Evolutionary conservation across 768 basidiomycete species (phyloP).

Genomic region (Asterophora parasitica): DNA sequence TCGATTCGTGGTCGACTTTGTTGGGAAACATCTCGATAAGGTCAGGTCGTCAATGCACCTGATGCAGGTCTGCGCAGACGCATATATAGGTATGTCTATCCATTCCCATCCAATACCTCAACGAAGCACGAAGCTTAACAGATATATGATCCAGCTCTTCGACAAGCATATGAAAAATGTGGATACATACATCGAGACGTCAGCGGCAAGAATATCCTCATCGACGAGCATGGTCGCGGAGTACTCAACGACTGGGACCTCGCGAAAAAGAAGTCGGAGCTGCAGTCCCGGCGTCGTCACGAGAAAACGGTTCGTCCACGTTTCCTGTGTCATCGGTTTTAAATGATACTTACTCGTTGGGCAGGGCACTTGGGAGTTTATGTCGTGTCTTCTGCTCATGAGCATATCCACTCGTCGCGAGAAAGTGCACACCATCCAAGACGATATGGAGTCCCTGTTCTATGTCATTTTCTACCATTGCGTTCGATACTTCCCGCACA

Average conservation of each 20-base stretch:
- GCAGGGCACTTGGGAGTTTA: slow-evolving; percentile 15
- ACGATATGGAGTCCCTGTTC: slow-evolving; percentile 14
- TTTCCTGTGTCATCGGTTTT: neutral
- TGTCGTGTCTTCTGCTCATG: slow-evolving; percentile 7
- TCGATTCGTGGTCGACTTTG: too few species aligned
- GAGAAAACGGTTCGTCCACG: slow-evolving; percentile 7
- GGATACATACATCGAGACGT: slow-evolving; percentile 12
- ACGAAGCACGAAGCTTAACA: too few species aligned
- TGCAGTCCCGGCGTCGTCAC: neutral
- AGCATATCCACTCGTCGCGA: too few species aligned
- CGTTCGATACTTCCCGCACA: slow-evolving; percentile 9
- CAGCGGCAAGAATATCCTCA: slow-evolving; percentile 11
- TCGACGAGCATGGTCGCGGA: slow-evolving; percentile 4
- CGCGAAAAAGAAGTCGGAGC: too few species aligned
- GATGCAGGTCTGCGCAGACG: neutral
- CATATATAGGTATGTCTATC: too few species aligned
- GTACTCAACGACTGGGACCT: too few species aligned
- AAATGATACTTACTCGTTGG: neutral
- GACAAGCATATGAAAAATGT: slow-evolving; percentile 8
- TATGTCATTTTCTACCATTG: slow-evolving; percentile 5
- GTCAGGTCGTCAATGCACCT: too few species aligned
- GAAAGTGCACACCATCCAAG: slow-evolving; percentile 2
- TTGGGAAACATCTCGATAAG: too few species aligned
- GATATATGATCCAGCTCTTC: slow-evolving; percentile 5
- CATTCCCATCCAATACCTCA: too few species aligned